Evolutionary conservation across 2,329 filamentous ascomycete species (phyloP).

Genomic region (Fusarium nygamai): DNA sequence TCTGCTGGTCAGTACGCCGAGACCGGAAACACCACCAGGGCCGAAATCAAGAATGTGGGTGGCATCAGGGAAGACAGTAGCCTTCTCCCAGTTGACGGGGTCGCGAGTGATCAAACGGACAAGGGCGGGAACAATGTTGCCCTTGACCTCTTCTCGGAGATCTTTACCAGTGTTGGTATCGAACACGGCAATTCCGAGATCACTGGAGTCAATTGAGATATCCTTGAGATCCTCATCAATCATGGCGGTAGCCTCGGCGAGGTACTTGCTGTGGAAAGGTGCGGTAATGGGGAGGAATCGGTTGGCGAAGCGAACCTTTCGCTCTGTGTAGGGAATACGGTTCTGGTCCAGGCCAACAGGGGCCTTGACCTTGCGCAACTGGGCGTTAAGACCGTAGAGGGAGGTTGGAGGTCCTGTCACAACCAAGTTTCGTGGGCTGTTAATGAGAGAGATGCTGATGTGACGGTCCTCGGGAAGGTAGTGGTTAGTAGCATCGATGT

Average conservation of each 20-base stretch:
- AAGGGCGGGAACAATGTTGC: constrained; percentile 86
- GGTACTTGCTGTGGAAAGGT: constrained; percentile 97
- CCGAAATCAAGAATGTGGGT: constrained; percentile 98
- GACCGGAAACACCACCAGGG: constrained; percentile 93
- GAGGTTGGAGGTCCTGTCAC: constrained; percentile 97
- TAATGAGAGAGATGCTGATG: constrained; percentile 93
- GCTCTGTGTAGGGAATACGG: constrained; percentile 91
- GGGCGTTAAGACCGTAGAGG: constrained; percentile 93
- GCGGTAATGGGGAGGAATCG: constrained; percentile 97
- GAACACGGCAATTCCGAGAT: constrained; percentile 85
- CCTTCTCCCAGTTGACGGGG: constrained; percentile 94
- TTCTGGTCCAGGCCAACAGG: constrained; percentile 97
- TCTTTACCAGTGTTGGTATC: constrained; percentile 92
- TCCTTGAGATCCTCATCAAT: constrained; percentile 90
- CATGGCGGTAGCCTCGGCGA: constrained; percentile 81
- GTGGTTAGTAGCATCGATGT: constrained; percentile 96
- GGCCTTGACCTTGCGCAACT: constrained; percentile 95
- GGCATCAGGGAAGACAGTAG: constrained; percentile 88
- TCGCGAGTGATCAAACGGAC: constrained; percentile 95
- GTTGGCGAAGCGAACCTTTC: constrained; percentile 96
- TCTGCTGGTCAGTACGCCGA: constrained; percentile 94
- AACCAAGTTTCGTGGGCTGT: constrained; percentile 96
- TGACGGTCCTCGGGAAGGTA: constrained; percentile 93
- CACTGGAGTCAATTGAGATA: constrained; percentile 76
- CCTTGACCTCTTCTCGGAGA: constrained; percentile 73